Conservation (phyloP, 805 yeast genomes). For the fission yeast (Schizosaccharomyces pombe) region ASM294v3 CU329670.1:3313501-3314000, state of each 20-base stretch:
- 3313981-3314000: conserved; percentile 65
- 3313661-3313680: neutral
- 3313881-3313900: conserved; percentile 92
- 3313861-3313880: conserved; percentile 44
- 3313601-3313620: too few relatives aligned
- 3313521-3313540: too few relatives aligned
- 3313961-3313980: conserved; percentile 82
- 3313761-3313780: too few relatives aligned
- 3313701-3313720: neutral
- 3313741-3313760: too few relatives aligned
- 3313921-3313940: conserved; percentile 68
- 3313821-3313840: conserved; percentile 38
- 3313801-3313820: conserved; percentile 15
- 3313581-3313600: too few relatives aligned
- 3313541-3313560: too few relatives aligned
- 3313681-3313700: neutral
- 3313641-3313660: too few relatives aligned
- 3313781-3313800: too few relatives aligned
- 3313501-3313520: too few relatives aligned
- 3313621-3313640: too few relatives aligned
- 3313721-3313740: neutral
- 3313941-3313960: conserved; percentile 95
- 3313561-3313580: too few relatives aligned
- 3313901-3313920: conserved; percentile 90
- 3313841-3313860: conserved; percentile 32